A percentile compares a stretch with the other conserved stretches of the same genome.
Evolutionary conservation across 495 filamentous ascomycete species (phyloP).

Genomic region (Chaetomium cochliodes): DNA sequence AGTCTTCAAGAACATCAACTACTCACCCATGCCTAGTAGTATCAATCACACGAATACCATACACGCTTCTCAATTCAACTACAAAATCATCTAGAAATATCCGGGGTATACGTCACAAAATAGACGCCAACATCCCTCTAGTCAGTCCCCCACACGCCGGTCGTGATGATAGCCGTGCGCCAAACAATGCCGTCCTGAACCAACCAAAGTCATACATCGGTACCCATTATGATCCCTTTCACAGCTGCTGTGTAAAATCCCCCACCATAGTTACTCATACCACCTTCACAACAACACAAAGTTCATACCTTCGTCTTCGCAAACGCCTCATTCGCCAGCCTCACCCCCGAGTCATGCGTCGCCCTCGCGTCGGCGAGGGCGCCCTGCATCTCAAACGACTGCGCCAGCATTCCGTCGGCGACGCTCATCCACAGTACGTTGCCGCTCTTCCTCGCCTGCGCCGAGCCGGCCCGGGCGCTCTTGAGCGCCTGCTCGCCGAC

Average conservation of each 20-base stretch:
- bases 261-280: background rate
- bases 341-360: slow-evolving; percentile 30
- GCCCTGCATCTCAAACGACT: slow-evolving; percentile 71
- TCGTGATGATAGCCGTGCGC: slow-evolving; percentile 7
- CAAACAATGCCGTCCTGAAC: slow-evolving; percentile 9
- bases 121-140: slow-evolving; percentile 3
- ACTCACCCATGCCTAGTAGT: background rate
- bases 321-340: slow-evolving; percentile 36
- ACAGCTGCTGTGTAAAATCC: background rate
- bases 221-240: background rate
- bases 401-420: slow-evolving; percentile 73
- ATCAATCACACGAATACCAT: background rate
- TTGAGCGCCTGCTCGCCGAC: slow-evolving; percentile 91
- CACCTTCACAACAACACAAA: background rate
- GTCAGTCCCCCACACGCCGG: slow-evolving; percentile 1
- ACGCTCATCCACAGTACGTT: slow-evolving; percentile 85
- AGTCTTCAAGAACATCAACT: too few species aligned
- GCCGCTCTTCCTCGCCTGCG: slow-evolving; percentile 70
- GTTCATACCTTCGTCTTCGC: slow-evolving; percentile 27
- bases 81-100: background rate
- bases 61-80: background rate
- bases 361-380: slow-evolving; percentile 59
- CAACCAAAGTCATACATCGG: background rate
- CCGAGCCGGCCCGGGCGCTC: slow-evolving; percentile 69
- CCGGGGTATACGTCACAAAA: slow-evolving; percentile 10